Percentiles rank a stretch among this genome's conserved stretches.
Conservation (phyloP, 306 rosid genomes). For the Cotoneaster glaucophyllus region DNA sequence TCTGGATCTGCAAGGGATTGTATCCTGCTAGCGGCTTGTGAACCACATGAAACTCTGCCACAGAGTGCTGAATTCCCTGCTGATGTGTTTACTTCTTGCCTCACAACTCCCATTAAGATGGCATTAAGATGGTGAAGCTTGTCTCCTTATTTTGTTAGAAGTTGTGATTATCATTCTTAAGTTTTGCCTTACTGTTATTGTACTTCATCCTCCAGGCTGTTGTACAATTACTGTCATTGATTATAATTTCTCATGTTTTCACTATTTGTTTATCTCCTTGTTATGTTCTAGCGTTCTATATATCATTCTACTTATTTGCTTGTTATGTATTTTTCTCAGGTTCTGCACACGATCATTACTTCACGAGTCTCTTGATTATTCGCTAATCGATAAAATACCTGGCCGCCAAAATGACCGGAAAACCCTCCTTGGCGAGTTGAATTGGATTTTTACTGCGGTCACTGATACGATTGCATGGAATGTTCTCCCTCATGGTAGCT, state of each 20-base stretch:
- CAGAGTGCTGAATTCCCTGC: constrained; percentile 99
- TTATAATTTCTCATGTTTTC: background rate
- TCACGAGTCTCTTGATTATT: constrained; percentile 68
- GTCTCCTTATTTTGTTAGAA: constrained; percentile 15
- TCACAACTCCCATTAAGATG: constrained; percentile 97
- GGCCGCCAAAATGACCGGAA: constrained; percentile 94
- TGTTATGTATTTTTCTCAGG: constrained; percentile 43
- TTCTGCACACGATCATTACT: constrained; percentile 85
- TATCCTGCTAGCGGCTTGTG: constrained; percentile 97
- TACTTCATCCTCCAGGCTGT: background rate
- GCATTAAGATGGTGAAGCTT: constrained; percentile 87
- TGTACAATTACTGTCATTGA: background rate
- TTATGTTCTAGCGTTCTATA: background rate
- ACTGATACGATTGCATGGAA: constrained; percentile 99
- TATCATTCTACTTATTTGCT: background rate
- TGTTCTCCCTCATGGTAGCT: constrained; percentile 90
- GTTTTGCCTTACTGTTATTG: constrained; percentile 1
- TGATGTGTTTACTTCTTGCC: constrained; percentile 95
- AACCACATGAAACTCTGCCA: constrained; percentile 94
- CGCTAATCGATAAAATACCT: constrained; percentile 85
- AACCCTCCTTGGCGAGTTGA: constrained; percentile 94
- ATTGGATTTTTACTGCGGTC: constrained; percentile 98
- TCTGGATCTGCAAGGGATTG: constrained; percentile 84
- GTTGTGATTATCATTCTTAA: background rate
- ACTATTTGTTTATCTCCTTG: background rate